Base-by-base conservation (phyloP, 2,329 filamentous ascomycete genomes). In the Pseudogymnoascus sp. region DNA sequence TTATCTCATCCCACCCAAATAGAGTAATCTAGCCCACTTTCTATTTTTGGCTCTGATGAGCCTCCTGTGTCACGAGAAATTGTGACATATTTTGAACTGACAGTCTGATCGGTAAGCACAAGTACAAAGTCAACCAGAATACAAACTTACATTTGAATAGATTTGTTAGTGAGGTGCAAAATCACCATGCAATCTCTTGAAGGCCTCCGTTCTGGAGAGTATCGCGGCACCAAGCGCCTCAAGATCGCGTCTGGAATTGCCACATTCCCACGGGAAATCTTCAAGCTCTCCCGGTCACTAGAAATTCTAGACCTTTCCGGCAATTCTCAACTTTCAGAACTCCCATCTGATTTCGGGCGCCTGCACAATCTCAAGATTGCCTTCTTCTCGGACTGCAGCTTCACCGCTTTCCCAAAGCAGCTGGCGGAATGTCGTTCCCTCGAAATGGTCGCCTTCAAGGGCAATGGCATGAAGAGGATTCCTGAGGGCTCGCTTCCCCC, bases 371-470 rank as follows among this genome's bases (percentile, higher is more conserved):
- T 81, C 53, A 77, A 75, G 65, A 71, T 78, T 15, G 74, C 74
- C 25, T 78, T 79, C 65, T 76, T 80, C 63, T 79, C 78, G 7
- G 66, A 76, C 62, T 80, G 78, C 68, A 71, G 67, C 28, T 80
- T 80, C 64, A 63, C 64, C 2, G 65, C 68, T 18, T 80, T 80
- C 61, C 78, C 78, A 2, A 64, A 64, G 12, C 71, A 73, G 61
- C 69, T 80, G 18, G 73, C 75, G 41, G 64, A 71, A 68, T 80
- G 77, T 61, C 73, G 74, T 4, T 67, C 69, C 57, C 73, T 80
- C n/a, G 77, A 79, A 65, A 80, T 78, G 75, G 74, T 79, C 36
- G 77, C 76, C 4, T 80, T 80, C 63, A 77, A 77, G 18, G 69
- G 69, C 62, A 81, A 81, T 68, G 67, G 68, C 60, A 80, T 81